These are phyloP conservation scores for Colletotrichum incanum DNA, from an alignment of 2,329 filamentous ascomycete genomes.

Conservation along the genomic window DNA sequence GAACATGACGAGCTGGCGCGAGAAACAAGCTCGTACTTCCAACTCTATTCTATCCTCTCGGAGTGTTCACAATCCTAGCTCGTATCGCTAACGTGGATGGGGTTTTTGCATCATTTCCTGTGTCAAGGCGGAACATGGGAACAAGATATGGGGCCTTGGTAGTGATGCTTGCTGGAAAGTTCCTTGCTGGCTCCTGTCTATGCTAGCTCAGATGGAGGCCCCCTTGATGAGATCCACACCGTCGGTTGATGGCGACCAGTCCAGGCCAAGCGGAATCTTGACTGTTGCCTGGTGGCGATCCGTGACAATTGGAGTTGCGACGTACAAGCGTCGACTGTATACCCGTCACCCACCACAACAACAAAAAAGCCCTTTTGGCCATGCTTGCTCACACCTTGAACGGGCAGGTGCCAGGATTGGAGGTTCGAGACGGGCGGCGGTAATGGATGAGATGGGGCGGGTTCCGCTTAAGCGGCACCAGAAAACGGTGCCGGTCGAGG, in stretches of 20 bases:
- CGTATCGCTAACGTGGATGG: background rate
- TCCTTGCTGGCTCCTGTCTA: background rate
- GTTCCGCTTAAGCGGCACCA: conserved; percentile 34
- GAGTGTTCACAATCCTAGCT: background rate
- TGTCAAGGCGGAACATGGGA: background rate
- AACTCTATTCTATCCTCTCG: conserved; percentile 37
- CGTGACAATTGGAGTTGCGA: background rate
- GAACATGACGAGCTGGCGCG: too few species aligned
- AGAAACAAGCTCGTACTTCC: conserved; percentile 9
- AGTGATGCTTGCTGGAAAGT: background rate
- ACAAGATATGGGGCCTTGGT: background rate
- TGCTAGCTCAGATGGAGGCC: background rate
- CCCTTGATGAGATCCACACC: background rate
- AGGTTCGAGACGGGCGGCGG: conserved; percentile 10
- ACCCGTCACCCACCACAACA: background rate
- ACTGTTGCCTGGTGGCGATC: background rate
- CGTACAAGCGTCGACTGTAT: background rate
- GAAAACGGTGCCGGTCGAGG: conserved; percentile 23
- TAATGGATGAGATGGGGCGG: background rate
- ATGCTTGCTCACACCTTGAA: background rate
- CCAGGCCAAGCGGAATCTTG: background rate
- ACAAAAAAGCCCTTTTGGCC: conserved; percentile 11
- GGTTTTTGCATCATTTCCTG: background rate
- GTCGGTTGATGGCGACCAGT: background rate
- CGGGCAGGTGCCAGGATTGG: conserved; percentile 24